Conservation (phyloP, 768 basidiomycete genomes). For the Kondoa malvinella region DNA sequence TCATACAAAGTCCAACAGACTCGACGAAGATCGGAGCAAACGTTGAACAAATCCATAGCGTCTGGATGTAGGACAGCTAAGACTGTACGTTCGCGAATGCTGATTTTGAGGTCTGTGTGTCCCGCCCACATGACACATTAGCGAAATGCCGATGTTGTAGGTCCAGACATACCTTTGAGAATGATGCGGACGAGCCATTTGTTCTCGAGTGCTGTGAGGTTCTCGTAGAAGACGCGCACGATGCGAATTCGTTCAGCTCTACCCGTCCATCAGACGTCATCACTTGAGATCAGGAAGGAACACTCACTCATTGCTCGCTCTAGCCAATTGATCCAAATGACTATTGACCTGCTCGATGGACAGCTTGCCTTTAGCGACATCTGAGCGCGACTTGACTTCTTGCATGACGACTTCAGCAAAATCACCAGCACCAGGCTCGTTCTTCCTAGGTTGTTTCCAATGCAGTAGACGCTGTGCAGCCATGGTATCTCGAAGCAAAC, state of each 20-base stretch:
- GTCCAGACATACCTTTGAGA: slow-evolving; percentile 51
- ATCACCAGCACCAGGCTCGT: slow-evolving; percentile 40
- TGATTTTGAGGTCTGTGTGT: slow-evolving; percentile 64
- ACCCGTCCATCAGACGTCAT: slow-evolving; percentile 5
- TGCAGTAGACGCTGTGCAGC: slow-evolving; percentile 67
- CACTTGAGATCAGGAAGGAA: slow-evolving; percentile 7
- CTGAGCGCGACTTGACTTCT: slow-evolving; percentile 67
- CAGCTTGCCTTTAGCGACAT: slow-evolving; percentile 49
- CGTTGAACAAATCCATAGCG: slow-evolving; percentile 83
- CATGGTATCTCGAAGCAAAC: slow-evolving; percentile 42
- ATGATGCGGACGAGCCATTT: slow-evolving; percentile 93
- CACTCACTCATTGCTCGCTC: slow-evolving; percentile 56
- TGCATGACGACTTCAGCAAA: slow-evolving; percentile 75
- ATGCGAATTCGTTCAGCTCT: slow-evolving; percentile 63
- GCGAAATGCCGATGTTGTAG: neutral
- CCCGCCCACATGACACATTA: neutral
- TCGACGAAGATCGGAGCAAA: slow-evolving; percentile 87
- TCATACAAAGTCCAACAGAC: slow-evolving; percentile 80
- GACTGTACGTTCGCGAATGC: slow-evolving; percentile 83
- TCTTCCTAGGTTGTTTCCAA: slow-evolving; percentile 43
- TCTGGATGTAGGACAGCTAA: slow-evolving; percentile 84
- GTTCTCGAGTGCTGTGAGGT: slow-evolving; percentile 69
- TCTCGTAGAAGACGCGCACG: slow-evolving; percentile 46
- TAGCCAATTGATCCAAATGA: slow-evolving; percentile 58
- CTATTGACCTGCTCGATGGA: slow-evolving; percentile 71